phyloP scores from a whole-genome alignment of 2,329 filamentous ascomycete genomes.

The Neocucurbitaria cava region DNA sequence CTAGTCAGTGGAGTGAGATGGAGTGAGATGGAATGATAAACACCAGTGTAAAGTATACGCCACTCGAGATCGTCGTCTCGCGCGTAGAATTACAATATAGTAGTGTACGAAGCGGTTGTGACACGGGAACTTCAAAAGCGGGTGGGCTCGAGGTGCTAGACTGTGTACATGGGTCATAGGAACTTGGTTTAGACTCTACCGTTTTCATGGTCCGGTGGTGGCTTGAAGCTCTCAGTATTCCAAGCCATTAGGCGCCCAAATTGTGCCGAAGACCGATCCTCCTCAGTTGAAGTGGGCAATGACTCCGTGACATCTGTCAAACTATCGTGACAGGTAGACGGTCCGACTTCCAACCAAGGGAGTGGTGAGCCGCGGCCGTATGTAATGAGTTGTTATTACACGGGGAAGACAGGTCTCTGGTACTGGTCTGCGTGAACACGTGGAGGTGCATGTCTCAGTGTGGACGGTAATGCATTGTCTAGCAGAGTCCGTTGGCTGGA shows the following conservation, averaged over 20 bases:
- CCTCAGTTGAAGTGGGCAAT: neutral
- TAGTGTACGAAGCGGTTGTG: neutral
- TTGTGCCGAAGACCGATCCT: neutral
- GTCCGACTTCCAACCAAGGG: slow-evolving; percentile 20
- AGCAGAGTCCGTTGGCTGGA: slow-evolving; percentile 15
- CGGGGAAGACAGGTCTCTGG: slow-evolving; percentile 4
- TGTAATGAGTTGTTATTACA: neutral
- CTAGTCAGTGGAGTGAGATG: neutral
- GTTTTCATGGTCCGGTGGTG: neutral
- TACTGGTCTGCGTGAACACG: slow-evolving; percentile 13
- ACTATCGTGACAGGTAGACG: neutral
- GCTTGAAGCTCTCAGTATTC: neutral
- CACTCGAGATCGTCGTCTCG: neutral
- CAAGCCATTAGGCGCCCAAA: neutral
- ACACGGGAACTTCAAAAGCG: neutral
- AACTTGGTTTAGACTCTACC: neutral
- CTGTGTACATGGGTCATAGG: neutral
- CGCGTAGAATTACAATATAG: neutral
- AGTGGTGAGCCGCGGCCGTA: too few species aligned
- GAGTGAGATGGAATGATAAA: too few species aligned
- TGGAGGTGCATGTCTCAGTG: slow-evolving; percentile 13
- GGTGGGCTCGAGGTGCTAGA: neutral
- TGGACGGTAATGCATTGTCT: neutral
- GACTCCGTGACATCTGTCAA: neutral
- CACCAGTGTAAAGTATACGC: too few species aligned